Conservation (phyloP, 768 basidiomycete species). For the Ramaria rubella region DNA sequence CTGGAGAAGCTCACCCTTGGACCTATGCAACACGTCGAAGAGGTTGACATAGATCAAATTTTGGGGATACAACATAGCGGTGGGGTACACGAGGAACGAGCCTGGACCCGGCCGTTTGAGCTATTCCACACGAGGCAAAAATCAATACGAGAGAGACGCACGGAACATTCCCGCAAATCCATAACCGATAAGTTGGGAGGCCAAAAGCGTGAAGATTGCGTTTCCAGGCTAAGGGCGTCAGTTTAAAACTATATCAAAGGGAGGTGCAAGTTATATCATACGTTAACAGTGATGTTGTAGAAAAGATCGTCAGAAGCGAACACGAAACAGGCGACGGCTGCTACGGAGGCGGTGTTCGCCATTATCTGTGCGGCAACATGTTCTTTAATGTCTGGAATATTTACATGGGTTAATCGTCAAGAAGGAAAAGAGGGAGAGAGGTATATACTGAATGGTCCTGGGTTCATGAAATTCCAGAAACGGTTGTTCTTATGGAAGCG, state of each 20-base stretch:
- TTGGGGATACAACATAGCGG: slow-evolving; percentile 7
- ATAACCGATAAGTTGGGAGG: slow-evolving; percentile 7
- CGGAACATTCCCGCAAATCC: slow-evolving; percentile 7
- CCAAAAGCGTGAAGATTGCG: slow-evolving; percentile 8
- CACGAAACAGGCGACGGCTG: slow-evolving; percentile 2
- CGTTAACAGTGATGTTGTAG: slow-evolving; percentile 8
- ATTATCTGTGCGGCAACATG: slow-evolving; percentile 8
- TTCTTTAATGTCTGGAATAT: slow-evolving; percentile 3
- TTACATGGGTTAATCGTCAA: not conserved
- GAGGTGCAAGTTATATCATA: not conserved
- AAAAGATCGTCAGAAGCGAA: slow-evolving; percentile 6
- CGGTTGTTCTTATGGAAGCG: not conserved
- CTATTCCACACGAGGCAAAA: not conserved
- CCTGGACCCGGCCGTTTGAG: not conserved
- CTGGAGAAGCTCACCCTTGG: slow-evolving; percentile 6
- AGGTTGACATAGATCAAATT: slow-evolving; percentile 9
- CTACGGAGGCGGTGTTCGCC: slow-evolving; percentile 4
- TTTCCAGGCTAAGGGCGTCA: not conserved
- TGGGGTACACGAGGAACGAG: slow-evolving; percentile 8
- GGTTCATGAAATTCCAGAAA: slow-evolving; percentile 10
- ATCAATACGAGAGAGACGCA: not conserved
- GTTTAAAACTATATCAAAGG: not conserved
- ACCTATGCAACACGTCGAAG: slow-evolving; percentile 1
- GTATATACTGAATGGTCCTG: slow-evolving; percentile 3
- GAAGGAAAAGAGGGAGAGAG: not conserved